Percentiles rank a stretch among this genome's conserved stretches.
These are phyloP conservation scores for Russula abietina DNA, from an alignment of 768 basidiomycete genomes.

Conservation along the genomic window DNA sequence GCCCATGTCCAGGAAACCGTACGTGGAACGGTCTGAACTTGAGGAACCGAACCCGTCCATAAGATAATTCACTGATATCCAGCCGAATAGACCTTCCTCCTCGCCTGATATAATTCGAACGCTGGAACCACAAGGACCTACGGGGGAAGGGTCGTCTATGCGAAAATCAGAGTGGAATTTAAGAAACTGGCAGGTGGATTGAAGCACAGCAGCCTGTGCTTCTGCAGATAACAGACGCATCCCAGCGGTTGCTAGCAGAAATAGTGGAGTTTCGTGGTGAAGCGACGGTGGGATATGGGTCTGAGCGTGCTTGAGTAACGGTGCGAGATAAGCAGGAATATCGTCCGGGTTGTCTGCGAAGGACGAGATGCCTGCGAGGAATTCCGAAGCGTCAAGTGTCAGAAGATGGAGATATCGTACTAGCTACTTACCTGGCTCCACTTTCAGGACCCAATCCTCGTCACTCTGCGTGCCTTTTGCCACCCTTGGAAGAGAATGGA, in stretches of 20 bases:
- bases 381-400: background rate
- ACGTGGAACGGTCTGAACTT: slow-evolving; percentile 66
- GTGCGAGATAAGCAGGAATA: slow-evolving; percentile 71
- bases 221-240: slow-evolving; percentile 80
- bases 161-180: slow-evolving; percentile 69
- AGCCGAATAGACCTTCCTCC: slow-evolving; percentile 96
- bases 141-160: slow-evolving; percentile 55
- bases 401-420: background rate
- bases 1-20: slow-evolving; percentile 98
- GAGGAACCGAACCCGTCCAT: slow-evolving; percentile 85
- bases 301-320: slow-evolving; percentile 77
- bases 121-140: slow-evolving; percentile 86
- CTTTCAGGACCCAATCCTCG: slow-evolving; percentile 85
- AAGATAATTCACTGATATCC: slow-evolving; percentile 98
- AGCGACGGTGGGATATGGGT: slow-evolving; percentile 82
- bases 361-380: slow-evolving; percentile 71
- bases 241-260: slow-evolving; percentile 93
- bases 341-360: slow-evolving; percentile 63
- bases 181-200: slow-evolving; percentile 72
- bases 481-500: slow-evolving; percentile 66
- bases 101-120: slow-evolving; percentile 95
- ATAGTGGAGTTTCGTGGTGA: slow-evolving; percentile 79
- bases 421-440: slow-evolving; percentile 75
- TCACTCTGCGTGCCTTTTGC: slow-evolving; percentile 83
- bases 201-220: slow-evolving; percentile 67